Evolutionary conservation across 2,329 filamentous ascomycete genomes (phyloP).

Genomic region (Penicillium crustosum): DNA sequence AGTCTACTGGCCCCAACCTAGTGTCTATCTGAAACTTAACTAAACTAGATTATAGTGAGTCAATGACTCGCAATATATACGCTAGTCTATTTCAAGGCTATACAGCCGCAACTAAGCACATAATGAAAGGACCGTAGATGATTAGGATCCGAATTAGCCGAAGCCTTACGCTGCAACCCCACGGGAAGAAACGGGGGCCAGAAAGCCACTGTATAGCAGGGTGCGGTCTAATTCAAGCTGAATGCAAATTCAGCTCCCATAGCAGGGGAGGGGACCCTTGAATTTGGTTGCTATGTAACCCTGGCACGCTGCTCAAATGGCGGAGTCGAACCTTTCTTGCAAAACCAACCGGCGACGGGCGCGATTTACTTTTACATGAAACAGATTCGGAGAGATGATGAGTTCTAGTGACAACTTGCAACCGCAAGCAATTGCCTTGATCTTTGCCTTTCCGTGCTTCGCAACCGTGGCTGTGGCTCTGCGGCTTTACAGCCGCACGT

Average conservation of each 20-base stretch:
- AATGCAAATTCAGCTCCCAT: neutral
- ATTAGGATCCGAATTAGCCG: neutral
- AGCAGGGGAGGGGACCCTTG: too few species aligned
- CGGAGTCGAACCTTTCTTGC: neutral
- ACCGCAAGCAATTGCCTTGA: slow-evolving; percentile 16
- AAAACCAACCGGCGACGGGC: neutral
- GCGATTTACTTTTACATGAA: neutral
- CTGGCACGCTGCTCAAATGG: too few species aligned
- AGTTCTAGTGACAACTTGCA: slow-evolving; percentile 13
- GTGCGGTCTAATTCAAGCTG: neutral
- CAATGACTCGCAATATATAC: too few species aligned
- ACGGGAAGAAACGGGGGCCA: too few species aligned
- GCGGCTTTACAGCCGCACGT: slow-evolving; percentile 17
- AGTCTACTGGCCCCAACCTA: neutral
- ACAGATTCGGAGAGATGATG: neutral
- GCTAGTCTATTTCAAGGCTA: neutral
- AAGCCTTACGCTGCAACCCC: too few species aligned
- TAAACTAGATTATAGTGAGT: neutral
- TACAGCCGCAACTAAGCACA: neutral
- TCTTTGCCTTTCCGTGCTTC: slow-evolving; percentile 17
- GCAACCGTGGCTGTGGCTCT: slow-evolving; percentile 19
- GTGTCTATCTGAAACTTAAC: neutral
- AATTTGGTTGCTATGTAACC: neutral
- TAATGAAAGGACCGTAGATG: too few species aligned
- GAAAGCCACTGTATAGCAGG: neutral